These are phyloP conservation scores for Colletotrichum karsti DNA, from an alignment of 2,329 filamentous ascomycete species.

Conservation along the genomic window DNA sequence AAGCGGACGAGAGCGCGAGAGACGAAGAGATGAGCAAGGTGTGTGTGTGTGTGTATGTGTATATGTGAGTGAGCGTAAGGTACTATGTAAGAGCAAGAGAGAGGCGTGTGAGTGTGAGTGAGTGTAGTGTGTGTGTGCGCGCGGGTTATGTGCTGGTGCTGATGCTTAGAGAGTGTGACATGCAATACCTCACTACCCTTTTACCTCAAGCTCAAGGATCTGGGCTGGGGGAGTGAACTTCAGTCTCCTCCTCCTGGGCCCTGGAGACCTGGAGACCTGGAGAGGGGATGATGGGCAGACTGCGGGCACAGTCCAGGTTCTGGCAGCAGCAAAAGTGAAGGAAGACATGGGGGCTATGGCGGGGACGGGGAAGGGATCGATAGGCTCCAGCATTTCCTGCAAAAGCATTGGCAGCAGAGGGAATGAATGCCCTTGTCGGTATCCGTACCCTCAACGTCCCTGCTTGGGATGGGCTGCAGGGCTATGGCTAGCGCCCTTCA, in stretches of 20 bases:
- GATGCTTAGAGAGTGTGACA: slow-evolving; percentile 7
- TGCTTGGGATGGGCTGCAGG: slow-evolving; percentile 22
- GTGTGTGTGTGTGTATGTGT: background rate
- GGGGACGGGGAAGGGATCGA: slow-evolving; percentile 40
- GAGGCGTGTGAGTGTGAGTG: background rate
- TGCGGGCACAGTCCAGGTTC: background rate
- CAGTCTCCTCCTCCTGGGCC: background rate
- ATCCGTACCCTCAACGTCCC: slow-evolving; percentile 27
- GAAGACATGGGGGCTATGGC: slow-evolving; percentile 34
- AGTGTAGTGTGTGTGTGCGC: background rate
- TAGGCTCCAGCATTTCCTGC: slow-evolving; percentile 33
- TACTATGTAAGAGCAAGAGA: background rate
- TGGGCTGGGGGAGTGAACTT: slow-evolving; percentile 7
- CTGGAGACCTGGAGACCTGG: background rate
- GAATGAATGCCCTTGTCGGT: slow-evolving; percentile 13
- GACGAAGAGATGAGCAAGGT: background rate
- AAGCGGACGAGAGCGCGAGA: background rate
- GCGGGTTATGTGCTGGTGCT: background rate
- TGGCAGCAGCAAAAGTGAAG: background rate
- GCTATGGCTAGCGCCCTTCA: slow-evolving; percentile 15
- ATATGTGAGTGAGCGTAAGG: background rate
- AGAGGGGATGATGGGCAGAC: slow-evolving; percentile 11
- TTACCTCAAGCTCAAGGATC: background rate
- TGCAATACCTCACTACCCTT: background rate
- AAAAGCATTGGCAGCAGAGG: slow-evolving; percentile 25